These are phyloP conservation scores for Marasmius sp. DNA, from an alignment of 1,284 basidiomycete species.

Conservation along the genomic window DNA sequence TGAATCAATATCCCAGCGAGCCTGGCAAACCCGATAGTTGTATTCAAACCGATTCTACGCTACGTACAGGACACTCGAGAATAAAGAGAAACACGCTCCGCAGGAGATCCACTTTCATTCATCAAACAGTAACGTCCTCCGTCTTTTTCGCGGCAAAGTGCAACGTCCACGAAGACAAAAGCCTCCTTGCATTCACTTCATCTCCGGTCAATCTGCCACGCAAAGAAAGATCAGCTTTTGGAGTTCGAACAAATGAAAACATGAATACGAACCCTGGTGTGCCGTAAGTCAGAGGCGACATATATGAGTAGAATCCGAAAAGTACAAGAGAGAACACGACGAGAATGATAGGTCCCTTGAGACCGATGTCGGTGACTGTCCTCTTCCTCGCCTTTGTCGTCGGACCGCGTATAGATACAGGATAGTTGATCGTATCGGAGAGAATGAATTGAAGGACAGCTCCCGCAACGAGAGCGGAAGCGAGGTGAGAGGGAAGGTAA, in stretches of 20 bases:
- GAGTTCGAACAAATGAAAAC: slow-evolving; percentile 4
- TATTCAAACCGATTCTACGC: too few relatives aligned
- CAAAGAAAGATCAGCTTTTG: slow-evolving; percentile 17
- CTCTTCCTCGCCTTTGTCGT: slow-evolving; percentile 59
- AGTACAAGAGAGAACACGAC: slow-evolving; percentile 58
- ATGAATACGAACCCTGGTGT: slow-evolving; percentile 73
- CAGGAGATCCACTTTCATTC: not conserved
- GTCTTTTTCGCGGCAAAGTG: slow-evolving; percentile 79
- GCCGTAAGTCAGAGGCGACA: slow-evolving; percentile 90
- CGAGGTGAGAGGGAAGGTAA: slow-evolving; percentile 94
- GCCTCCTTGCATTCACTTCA: slow-evolving; percentile 67
- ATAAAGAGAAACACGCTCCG: too few relatives aligned
- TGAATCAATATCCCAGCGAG: not conserved
- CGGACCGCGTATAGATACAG: slow-evolving; percentile 72
- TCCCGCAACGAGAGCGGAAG: slow-evolving; percentile 89
- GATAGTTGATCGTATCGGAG: slow-evolving; percentile 92
- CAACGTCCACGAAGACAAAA: slow-evolving; percentile 79
- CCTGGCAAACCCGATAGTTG: too few relatives aligned
- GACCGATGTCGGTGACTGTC: slow-evolving; percentile 72
- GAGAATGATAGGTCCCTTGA: slow-evolving; percentile 68
- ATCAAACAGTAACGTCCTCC: slow-evolving; percentile 29
- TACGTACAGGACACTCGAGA: too few relatives aligned
- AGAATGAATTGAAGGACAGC: slow-evolving; percentile 90
- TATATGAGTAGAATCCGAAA: slow-evolving; percentile 71
- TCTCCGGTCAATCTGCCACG: slow-evolving; percentile 66